Evolutionary conservation across 2,329 filamentous ascomycete genomes (phyloP), one percentile per base, ranked within the genome.

Genomic region (Acephala macrosclerotiorum): DNA sequence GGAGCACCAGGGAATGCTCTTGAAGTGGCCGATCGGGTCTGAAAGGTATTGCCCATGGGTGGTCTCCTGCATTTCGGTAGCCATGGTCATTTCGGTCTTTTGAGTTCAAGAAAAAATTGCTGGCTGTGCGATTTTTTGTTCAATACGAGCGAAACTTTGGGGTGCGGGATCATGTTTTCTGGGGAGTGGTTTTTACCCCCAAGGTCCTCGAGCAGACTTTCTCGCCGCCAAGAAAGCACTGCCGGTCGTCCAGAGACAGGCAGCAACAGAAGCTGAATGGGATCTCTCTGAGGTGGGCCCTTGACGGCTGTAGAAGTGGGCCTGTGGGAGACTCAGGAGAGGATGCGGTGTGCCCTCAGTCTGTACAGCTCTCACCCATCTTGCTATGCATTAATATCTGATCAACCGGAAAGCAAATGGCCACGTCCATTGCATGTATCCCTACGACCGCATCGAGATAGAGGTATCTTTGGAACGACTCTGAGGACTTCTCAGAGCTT

Each of bases 1-100:
- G 4, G 29, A 3, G 45, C 36, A 45, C 57, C 57, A 58, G 22
- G 22, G 57, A 18, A 58, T 42, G 20, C 18, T 26, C 35, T 45
- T 58, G n/a, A 26, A 58, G 33, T 38, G 36, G 29, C 20, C 45
- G 33, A 29, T 14, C 12, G 56, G 56, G 35, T 60, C 49, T 53
- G 3, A 18, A 18, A 51, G 11, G 25, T 33, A 53, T 18, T 33
- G 25, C 49, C 49, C 49, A 18, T 53, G 49, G 8, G 3, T 33
- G 14, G 11, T 53, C 6, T 53, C 49, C 26, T 26, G 22, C 18
- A 26, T 53, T 7, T 3, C 16, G 26, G 49, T 29, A 33, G 25
- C 26, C 49, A 53, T 53, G 12, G 25, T 53, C 7, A 16, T 18
- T 53, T 1, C 14, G 12, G 25, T 29, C 26, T 29, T 26, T 8